Conservation (phyloP, 345 rosid genomes). For the Aegle marmelos region DNA sequence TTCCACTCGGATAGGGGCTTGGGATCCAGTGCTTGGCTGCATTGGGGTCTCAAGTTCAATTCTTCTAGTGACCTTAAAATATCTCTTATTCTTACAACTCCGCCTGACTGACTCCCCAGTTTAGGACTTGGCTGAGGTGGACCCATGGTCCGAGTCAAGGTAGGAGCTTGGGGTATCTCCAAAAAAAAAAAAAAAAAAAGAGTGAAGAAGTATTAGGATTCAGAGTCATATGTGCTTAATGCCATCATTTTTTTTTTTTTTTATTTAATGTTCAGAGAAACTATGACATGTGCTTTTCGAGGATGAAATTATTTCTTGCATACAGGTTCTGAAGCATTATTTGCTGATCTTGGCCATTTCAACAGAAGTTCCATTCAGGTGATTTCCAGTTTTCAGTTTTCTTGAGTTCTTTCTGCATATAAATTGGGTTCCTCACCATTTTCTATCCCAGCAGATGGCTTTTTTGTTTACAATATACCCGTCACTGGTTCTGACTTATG, state of each 20-base stretch:
- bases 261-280: neutral
- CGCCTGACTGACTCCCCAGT: no score
- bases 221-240: neutral
- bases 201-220: neutral
- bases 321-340: slow-evolving; percentile 86
- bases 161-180: no score
- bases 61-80: no score
- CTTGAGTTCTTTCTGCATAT: neutral
- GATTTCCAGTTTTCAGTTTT: neutral
- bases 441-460: slow-evolving; percentile 49
- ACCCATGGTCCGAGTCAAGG: no score
- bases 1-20: no score
- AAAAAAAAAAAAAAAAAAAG: neutral
- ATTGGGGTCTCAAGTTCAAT: no score
- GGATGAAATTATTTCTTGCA: neutral
- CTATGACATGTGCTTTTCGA: neutral
- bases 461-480: slow-evolving; percentile 75
- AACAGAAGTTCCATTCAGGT: slow-evolving; percentile 62
- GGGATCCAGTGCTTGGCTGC: no score
- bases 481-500: slow-evolving; percentile 76
- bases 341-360: slow-evolving; percentile 92
- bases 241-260: neutral
- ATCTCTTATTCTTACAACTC: no score
- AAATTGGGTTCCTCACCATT: slow-evolving; percentile 8
- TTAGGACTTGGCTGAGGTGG: no score